phyloP scores from a whole-genome alignment of 2,329 filamentous ascomycete genomes.

The Huntiella bhutanensis region DNA sequence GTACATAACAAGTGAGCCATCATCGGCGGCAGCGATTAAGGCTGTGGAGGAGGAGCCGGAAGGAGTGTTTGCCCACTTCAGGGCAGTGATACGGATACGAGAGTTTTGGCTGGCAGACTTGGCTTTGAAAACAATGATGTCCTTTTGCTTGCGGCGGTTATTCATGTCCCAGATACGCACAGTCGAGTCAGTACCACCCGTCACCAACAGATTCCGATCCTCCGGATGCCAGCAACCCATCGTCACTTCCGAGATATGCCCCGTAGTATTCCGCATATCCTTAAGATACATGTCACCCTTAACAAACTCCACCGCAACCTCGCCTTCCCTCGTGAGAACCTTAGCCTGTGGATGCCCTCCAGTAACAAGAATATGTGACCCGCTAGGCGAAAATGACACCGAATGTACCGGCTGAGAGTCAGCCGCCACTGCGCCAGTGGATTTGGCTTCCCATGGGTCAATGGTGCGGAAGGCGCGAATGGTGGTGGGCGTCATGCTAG shows the following conservation, averaged over 20 bases:
- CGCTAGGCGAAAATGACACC: slow-evolving; percentile 69
- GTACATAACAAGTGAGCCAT: slow-evolving; percentile 86
- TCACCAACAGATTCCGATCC: slow-evolving; percentile 68
- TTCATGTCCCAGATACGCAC: slow-evolving; percentile 95
- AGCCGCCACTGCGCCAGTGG: slow-evolving; percentile 37
- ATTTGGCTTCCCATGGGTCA: slow-evolving; percentile 65
- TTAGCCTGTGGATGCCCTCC: slow-evolving; percentile 80
- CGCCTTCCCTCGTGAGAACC: slow-evolving; percentile 75
- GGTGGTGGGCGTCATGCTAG: slow-evolving; percentile 87
- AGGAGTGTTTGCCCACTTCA: slow-evolving; percentile 57
- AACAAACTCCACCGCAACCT: slow-evolving; percentile 67
- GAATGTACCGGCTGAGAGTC: slow-evolving; percentile 82
- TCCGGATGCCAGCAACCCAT: slow-evolving; percentile 81
- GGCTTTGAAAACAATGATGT: slow-evolving; percentile 92
- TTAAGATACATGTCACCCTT: slow-evolving; percentile 98
- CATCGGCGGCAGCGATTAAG: slow-evolving; percentile 64
- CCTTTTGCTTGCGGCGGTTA: slow-evolving; percentile 71
- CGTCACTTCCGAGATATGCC: slow-evolving; percentile 81
- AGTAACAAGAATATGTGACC: slow-evolving; percentile 58
- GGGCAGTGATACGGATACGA: slow-evolving; percentile 80
- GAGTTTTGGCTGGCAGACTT: slow-evolving; percentile 74
- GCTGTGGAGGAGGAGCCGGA: slow-evolving; percentile 57
- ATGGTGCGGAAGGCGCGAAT: slow-evolving; percentile 84
- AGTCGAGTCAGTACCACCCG: slow-evolving; percentile 86
- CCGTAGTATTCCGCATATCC: slow-evolving; percentile 95